Percentiles rank a stretch among this genome's conserved stretches.
Conservation (phyloP, 1,284 basidiomycete genomes). For the Cryptococcus neoformans region DNA sequence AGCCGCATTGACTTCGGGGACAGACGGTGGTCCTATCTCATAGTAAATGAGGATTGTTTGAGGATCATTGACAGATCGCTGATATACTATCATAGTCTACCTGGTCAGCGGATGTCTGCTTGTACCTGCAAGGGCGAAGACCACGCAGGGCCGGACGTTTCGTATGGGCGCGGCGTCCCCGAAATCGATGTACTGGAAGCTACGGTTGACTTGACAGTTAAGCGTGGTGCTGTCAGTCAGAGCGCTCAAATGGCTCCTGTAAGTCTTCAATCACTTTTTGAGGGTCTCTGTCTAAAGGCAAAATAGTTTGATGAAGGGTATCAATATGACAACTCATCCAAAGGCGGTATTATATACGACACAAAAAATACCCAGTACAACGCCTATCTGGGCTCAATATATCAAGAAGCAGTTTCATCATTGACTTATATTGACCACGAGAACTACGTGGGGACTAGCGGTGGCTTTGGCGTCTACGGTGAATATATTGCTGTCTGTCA, state of each 20-base stretch:
- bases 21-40: constrained; percentile 35
- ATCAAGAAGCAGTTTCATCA: constrained; percentile 72
- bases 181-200: constrained; percentile 68
- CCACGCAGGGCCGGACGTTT: constrained; percentile 61
- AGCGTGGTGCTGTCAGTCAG: constrained; percentile 25
- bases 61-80: not conserved
- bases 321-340: constrained; percentile 56
- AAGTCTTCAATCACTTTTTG: no score
- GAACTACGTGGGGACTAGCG: constrained; percentile 32
- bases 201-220: constrained; percentile 41
- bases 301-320: constrained; percentile 59
- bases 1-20: constrained; percentile 42
- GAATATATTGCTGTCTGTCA: constrained; percentile 16
- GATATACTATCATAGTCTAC: no score
- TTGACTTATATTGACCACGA: constrained; percentile 56
- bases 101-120: constrained; percentile 31
- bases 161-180: constrained; percentile 58
- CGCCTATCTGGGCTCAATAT: constrained; percentile 67
- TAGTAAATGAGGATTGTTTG: constrained; percentile 9
- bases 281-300: no score
- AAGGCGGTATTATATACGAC: constrained; percentile 41
- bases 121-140: constrained; percentile 58
- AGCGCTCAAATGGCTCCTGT: constrained; percentile 33
- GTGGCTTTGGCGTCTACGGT: constrained; percentile 55
- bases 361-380: constrained; percentile 60